Conservation (phyloP, 768 basidiomycete species). For the Asterophora parasitica region DNA sequence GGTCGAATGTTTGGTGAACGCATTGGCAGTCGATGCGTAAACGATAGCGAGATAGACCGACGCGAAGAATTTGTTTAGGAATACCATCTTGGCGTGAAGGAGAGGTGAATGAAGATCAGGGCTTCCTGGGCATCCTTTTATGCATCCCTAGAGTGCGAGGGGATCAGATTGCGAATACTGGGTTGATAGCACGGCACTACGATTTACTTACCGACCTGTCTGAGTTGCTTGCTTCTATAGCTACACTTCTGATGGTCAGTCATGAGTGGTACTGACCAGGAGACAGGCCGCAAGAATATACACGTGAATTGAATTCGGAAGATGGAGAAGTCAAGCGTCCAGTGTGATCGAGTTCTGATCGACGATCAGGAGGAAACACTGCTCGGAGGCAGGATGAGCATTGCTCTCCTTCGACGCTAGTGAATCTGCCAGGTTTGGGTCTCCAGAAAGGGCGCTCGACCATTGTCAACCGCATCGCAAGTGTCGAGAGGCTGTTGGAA, state of each 20-base stretch:
- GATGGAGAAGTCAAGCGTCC: background rate
- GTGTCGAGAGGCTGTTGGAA: background rate
- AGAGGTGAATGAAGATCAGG: background rate
- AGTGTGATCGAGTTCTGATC: background rate
- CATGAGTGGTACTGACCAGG: background rate
- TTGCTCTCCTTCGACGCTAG: background rate
- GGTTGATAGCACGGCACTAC: background rate
- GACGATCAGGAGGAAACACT: background rate
- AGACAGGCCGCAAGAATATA: background rate
- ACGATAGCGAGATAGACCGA: conserved; percentile 24
- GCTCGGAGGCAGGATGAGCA: background rate
- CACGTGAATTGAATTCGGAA: conserved; percentile 1
- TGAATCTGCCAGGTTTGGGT: background rate
- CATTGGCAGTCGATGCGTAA: conserved; percentile 17
- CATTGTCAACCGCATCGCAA: background rate
- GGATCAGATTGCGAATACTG: background rate
- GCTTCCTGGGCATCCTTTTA: background rate
- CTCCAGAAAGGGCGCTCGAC: too few relatives aligned
- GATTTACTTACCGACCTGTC: background rate
- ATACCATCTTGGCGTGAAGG: conserved; percentile 16
- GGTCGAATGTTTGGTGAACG: conserved; percentile 18
- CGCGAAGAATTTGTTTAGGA: conserved; percentile 26
- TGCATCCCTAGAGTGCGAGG: background rate
- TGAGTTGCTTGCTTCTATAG: background rate
- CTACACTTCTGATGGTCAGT: conserved; percentile 4